Conservation (phyloP, 129 eudicot genomes). For the Chrysanthemum seticuspe region DNA sequence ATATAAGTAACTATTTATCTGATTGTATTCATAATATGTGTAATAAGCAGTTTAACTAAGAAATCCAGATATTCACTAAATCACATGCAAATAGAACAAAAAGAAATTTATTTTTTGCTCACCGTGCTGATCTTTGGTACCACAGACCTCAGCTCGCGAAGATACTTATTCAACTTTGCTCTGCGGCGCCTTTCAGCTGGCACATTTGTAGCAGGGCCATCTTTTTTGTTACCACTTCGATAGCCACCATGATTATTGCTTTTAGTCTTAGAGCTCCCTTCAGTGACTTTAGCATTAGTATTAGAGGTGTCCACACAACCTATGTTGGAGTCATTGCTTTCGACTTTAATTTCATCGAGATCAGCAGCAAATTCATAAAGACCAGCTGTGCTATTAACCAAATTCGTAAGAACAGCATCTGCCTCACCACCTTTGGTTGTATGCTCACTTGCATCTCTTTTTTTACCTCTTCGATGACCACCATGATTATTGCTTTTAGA, state of each 20-base stretch:
- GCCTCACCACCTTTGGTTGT: too few relatives aligned
- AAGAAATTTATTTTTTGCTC: too few relatives aligned
- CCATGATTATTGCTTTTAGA: slow-evolving; percentile 9
- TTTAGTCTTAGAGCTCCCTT: too few relatives aligned
- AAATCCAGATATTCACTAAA: too few relatives aligned
- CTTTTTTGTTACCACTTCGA: slow-evolving; percentile 44
- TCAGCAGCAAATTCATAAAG: slow-evolving; percentile 50
- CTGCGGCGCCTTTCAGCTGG: slow-evolving; percentile 78
- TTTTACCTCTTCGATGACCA: slow-evolving; percentile 28
- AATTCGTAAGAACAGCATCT: not conserved
- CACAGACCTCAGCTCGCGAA: slow-evolving; percentile 71
- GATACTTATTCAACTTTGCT: slow-evolving; percentile 78
- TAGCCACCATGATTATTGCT: slow-evolving; percentile 7
- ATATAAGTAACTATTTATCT: too few relatives aligned
- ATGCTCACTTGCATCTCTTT: slow-evolving; percentile 36
- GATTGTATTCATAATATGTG: too few relatives aligned
- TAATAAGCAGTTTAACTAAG: too few relatives aligned
- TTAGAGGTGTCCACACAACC: not conserved
- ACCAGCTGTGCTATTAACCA: slow-evolving; percentile 41
- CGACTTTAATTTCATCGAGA: slow-evolving; percentile 56
- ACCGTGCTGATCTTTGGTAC: slow-evolving; percentile 89
- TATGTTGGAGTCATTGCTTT: not conserved
- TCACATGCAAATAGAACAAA: slow-evolving; percentile 5
- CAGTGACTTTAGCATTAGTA: too few relatives aligned
- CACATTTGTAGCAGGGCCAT: slow-evolving; percentile 75